phyloP scores from a whole-genome alignment of 768 basidiomycete genomes.

The Hebeloma cylindrosporum region DNA sequence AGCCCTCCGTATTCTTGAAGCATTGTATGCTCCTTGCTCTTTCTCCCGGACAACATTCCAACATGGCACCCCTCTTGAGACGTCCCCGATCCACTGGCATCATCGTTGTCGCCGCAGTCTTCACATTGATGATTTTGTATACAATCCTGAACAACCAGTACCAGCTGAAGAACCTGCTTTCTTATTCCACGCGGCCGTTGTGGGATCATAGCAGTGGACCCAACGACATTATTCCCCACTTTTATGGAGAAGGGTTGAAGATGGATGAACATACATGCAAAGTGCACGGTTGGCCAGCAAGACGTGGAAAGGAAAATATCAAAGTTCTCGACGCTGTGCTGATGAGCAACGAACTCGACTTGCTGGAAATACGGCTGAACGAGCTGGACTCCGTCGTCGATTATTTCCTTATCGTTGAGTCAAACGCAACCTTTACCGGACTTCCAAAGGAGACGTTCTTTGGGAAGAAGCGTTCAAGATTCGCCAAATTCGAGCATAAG shows the following conservation, averaged over 20 bases:
- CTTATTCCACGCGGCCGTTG: conserved; percentile 56
- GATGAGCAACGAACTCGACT: conserved; percentile 63
- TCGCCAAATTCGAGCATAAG: conserved; percentile 50
- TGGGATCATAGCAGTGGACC: conserved; percentile 60
- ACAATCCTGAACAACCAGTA: conserved; percentile 42
- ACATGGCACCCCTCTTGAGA: conserved; percentile 16
- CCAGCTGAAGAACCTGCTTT: conserved; percentile 51
- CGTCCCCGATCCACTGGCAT: conserved; percentile 29
- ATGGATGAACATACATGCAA: conserved; percentile 45
- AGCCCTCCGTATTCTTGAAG: conserved; percentile 16
- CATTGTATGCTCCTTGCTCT: conserved; percentile 13
- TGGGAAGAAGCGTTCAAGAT: conserved; percentile 43
- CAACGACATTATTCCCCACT: conserved; percentile 48
- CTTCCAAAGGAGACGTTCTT: conserved; percentile 54
- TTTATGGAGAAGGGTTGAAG: conserved; percentile 51
- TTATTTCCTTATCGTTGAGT: conserved; percentile 61
- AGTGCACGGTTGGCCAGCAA: conserved; percentile 55
- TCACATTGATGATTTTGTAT: conserved; percentile 33
- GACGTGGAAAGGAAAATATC: conserved; percentile 32
- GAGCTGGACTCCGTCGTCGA: conserved; percentile 59
- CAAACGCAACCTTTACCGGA: conserved; percentile 62
- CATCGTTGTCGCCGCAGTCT: conserved; percentile 33
- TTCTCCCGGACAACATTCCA: not conserved
- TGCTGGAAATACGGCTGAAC: conserved; percentile 61
- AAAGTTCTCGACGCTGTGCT: conserved; percentile 58